Evolutionary conservation across 305 asterid genomes (phyloP), one percentile per base, ranked within the genome.

Genomic region (Ilex paraguariensis): DNA sequence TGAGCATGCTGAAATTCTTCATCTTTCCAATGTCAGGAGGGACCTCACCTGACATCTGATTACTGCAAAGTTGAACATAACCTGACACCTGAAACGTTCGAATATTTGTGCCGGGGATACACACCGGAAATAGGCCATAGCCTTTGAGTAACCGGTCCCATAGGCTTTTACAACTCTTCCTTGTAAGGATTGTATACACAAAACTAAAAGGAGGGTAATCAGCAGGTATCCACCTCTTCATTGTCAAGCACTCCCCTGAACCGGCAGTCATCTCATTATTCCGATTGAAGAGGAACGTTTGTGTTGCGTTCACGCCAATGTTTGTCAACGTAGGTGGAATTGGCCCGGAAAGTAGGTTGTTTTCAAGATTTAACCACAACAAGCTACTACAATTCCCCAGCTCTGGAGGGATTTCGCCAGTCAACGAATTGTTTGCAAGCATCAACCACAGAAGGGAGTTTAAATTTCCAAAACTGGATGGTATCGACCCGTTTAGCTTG

Each of bases 141-240:
- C 99, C 99, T 65, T 81, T 90, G 6, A 90, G 91, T 53, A 93
- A 63, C 75, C 30, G 70, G 21, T 83, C 87, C 98, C 98, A 94
- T 10, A 94, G 56, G 54, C 63, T 77, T 60, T 85, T 66, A 32
- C 98, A 94, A 30, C 75, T 88, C 81, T 86, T 84, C 61, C 86
- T 80, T 10, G 95, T 90, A 12, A 90, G 87, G 31, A 94, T 83
- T 2, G 77, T 72, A 51, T 83, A 88, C 15, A 87, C 86, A 57
- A 93, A 93, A 72, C 88, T 83, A 63, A 93, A 93, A 10, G 97
- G 99, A 4, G 90, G 92, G 61, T 93, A 90, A 75, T 93, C 93
- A 11, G 97, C 96, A 28, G 97, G 97, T 66, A 93, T 84, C 99
- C 99, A 93, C 70, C 97, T 80, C 88, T 6, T 81, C 99, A 93